Evolutionary conservation across 192 early-diverging fungal genomes (phyloP).

Genomic region (Chytriomyces sp.): DNA sequence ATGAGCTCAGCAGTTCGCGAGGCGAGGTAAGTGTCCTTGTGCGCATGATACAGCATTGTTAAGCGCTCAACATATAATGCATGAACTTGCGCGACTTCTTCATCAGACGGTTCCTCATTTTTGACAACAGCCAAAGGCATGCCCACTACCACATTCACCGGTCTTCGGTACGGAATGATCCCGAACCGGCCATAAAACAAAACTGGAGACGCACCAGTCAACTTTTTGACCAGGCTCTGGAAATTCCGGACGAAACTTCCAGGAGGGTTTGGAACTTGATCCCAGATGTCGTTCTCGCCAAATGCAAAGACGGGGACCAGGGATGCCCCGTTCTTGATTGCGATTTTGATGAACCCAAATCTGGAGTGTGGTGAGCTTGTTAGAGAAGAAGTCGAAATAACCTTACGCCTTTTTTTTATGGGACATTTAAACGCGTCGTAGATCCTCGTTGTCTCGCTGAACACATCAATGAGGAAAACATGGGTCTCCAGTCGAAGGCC

Average conservation of each 20-base stretch:
- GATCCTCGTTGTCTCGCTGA: no score
- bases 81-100: slow-evolving; percentile 63
- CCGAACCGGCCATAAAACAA: slow-evolving; percentile 83
- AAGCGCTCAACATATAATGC: slow-evolving; percentile 70
- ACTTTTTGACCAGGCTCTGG: slow-evolving; percentile 72
- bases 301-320: slow-evolving; percentile 91
- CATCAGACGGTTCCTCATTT: slow-evolving; percentile 60
- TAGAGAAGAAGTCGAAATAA: no score
- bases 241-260: slow-evolving; percentile 65
- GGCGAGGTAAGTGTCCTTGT: no score
- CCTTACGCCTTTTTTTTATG: no score
- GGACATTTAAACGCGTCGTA: no score
- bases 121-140: slow-evolving; percentile 57
- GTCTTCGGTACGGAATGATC: slow-evolving; percentile 49
- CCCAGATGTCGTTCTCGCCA: slow-evolving; percentile 92
- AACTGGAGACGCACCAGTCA: slow-evolving; percentile 40
- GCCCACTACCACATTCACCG: slow-evolving; percentile 39
- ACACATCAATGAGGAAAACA: no score
- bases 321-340: slow-evolving; percentile 75
- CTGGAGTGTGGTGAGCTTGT: no score
- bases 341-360: slow-evolving; percentile 89
- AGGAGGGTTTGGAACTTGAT: slow-evolving; percentile 69
- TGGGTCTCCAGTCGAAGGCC: no score
- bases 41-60: slow-evolving; percentile 60
- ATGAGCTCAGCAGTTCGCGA: no score